Evolutionary conservation across 2,329 filamentous ascomycete species (phyloP).

Genomic region (Fusarium virguliforme): DNA sequence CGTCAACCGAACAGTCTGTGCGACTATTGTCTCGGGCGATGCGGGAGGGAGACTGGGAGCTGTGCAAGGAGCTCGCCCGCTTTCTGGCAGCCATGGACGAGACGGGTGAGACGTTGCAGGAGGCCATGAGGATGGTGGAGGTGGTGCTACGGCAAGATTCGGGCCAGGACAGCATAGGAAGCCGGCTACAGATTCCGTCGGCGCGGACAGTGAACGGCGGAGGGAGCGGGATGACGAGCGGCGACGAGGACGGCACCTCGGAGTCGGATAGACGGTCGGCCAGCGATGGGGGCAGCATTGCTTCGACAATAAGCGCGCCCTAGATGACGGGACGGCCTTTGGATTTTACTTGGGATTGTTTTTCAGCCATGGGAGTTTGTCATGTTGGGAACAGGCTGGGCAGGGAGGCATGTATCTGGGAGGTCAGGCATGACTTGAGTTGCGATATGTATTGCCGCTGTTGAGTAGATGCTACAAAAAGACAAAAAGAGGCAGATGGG

Average conservation of each 20-base stretch:
- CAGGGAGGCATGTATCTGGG: constrained; percentile 21
- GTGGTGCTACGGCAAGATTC: constrained; percentile 54
- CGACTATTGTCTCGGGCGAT: constrained; percentile 86
- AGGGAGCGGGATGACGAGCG: constrained; percentile 49
- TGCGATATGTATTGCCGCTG: constrained; percentile 6
- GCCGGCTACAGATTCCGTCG: constrained; percentile 55
- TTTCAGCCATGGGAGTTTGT: constrained; percentile 34
- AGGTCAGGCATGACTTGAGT: constrained; percentile 22
- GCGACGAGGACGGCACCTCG: constrained; percentile 55
- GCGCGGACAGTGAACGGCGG: constrained; percentile 54
- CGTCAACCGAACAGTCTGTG: constrained; percentile 83
- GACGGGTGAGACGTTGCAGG: constrained; percentile 82
- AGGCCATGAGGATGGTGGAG: constrained; percentile 77
- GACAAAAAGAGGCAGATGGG: constrained; percentile 20
- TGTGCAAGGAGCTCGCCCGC: constrained; percentile 95
- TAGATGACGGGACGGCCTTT: constrained; percentile 29
- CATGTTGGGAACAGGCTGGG: constrained; percentile 22
- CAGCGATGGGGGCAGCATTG: constrained; percentile 59
- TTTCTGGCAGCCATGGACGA: constrained; percentile 95
- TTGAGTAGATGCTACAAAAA: constrained; percentile 10
- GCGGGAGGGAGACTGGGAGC: constrained; percentile 90
- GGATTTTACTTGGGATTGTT: constrained; percentile 25
- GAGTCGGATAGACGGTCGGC: constrained; percentile 58
- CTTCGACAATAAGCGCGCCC: constrained; percentile 54
- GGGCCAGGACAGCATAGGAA: constrained; percentile 48